Evolutionary conservation across 129 eudicot genomes (phyloP).

Genomic region (Flaveria bidentis): DNA sequence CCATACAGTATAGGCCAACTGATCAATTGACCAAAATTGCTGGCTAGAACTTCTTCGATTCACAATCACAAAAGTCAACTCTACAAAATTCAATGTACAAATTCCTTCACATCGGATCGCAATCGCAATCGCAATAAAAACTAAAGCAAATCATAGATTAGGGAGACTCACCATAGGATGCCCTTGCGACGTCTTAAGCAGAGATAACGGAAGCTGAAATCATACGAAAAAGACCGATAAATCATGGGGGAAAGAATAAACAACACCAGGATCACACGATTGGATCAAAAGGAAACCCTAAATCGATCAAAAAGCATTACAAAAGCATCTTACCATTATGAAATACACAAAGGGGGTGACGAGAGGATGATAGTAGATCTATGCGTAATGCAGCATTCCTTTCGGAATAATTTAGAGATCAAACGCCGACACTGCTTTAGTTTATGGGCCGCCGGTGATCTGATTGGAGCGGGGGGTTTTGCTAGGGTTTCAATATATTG

Average conservation of each 20-base stretch:
- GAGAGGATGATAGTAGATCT: not conserved
- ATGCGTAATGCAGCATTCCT: constrained; percentile 6
- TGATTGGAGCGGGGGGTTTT: too few species aligned
- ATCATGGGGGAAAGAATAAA: not conserved
- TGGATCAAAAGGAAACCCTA: constrained; percentile 15
- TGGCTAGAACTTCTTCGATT: not conserved
- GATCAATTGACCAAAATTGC: not conserved
- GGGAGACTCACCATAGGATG: constrained; percentile 70
- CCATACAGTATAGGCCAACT: not conserved
- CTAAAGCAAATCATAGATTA: constrained; percentile 27
- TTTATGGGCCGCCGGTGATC: too few species aligned
- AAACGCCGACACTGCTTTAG: too few species aligned
- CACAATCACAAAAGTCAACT: not conserved
- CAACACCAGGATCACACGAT: not conserved
- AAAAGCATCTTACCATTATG: constrained; percentile 24
- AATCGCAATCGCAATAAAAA: not conserved
- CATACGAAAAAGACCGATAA: constrained; percentile 10
- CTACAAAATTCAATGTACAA: not conserved
- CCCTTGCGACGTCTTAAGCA: constrained; percentile 78
- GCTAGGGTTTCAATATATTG: constrained; percentile 7
- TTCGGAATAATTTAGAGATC: not conserved
- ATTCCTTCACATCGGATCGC: not conserved
- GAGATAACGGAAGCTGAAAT: constrained; percentile 76
- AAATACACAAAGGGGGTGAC: not conserved
- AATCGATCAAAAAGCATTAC: not conserved